A percentile compares a stretch with the other conserved stretches of the same genome.
Conservation (phyloP, 225 moss, liverwort and hornwort species). For the Neckera pumila region DNA sequence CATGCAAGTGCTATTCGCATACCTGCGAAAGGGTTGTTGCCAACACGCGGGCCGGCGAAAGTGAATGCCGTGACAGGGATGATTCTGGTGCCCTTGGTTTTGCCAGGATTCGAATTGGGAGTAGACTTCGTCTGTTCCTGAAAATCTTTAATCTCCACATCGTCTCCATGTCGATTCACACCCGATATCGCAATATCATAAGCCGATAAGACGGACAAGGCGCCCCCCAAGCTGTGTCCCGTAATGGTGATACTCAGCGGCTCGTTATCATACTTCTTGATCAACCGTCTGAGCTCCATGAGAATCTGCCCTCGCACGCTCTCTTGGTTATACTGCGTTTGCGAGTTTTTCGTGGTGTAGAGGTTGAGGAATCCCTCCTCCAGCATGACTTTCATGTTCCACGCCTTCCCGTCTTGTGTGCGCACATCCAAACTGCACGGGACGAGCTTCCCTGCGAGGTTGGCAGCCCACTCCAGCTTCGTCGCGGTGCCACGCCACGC, state of each 20-base stretch:
- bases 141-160: conserved; percentile 8
- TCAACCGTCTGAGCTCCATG: conserved; percentile 19
- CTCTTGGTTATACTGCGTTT: conserved; percentile 23
- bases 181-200: conserved; percentile 70
- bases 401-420: background rate
- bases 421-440: conserved; percentile 30
- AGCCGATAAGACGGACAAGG: conserved; percentile 47
- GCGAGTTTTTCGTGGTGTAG: conserved; percentile 19
- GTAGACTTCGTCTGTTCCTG: background rate
- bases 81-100: background rate
- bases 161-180: conserved; percentile 44
- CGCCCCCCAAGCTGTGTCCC: conserved; percentile 74
- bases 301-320: conserved; percentile 28
- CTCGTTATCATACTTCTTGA: conserved; percentile 18
- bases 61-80: conserved; percentile 57
- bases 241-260: conserved; percentile 59
- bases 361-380: conserved; percentile 31
- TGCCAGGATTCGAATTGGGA: background rate
- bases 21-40: conserved; percentile 43
- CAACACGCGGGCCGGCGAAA: conserved; percentile 53
- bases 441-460: conserved; percentile 33
- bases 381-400: conserved; percentile 30
- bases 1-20: background rate
- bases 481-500: conserved; percentile 67
- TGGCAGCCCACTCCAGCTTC: conserved; percentile 54